Evolutionary conservation across 768 basidiomycete species (phyloP), one percentile per base, ranked within the genome.

Genomic region (Calvatia gigantea): DNA sequence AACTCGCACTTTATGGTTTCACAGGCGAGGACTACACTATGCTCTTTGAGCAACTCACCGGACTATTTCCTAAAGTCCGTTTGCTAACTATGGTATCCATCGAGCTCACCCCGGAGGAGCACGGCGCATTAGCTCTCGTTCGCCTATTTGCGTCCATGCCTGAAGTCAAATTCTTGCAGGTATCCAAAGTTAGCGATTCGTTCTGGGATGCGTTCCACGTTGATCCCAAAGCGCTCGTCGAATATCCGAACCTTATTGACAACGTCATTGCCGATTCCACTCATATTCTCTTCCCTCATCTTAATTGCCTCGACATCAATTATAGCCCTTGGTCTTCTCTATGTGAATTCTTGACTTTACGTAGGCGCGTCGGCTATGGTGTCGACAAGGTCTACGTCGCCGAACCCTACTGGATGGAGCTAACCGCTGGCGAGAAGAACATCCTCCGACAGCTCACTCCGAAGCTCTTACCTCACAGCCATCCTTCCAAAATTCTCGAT

Each of bases 131-230:
- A 45, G 49, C 66, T 37, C 63, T 85, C 60, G 68, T 81, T 39
- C 72, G 69, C 35, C 85, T 81, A 77, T 66, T 88, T 28, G 67
- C 77, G 45, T 79, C 84, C 19, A 82, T 87, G 77, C 85, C 85
- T 8, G 65, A 72, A 25, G 62, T 89, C 19, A 68, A 62, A 38
- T 83, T 77, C 62, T 67, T 82, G 28, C 77, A 82, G 19, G 61
- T 85, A 21, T 73, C 78, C n/a, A 71, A 72, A 42, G 65, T 82
- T 35, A 70, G 70, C 43, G 54, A 64, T 29, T 61, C 68, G 19
- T 63, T 85, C 42, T 72, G 86, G 48, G 69, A 78, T 2, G 60
- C 75, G n/a, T 82, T 87, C 62, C 69, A 77, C 47, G 67, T 70
- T 48, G 71, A 80, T 37, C 54, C 54, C 31, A 39, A 42, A 41